Base-by-base conservation (phyloP, 495 filamentous ascomycete genomes). In the Extremus antarcticus region DNA sequence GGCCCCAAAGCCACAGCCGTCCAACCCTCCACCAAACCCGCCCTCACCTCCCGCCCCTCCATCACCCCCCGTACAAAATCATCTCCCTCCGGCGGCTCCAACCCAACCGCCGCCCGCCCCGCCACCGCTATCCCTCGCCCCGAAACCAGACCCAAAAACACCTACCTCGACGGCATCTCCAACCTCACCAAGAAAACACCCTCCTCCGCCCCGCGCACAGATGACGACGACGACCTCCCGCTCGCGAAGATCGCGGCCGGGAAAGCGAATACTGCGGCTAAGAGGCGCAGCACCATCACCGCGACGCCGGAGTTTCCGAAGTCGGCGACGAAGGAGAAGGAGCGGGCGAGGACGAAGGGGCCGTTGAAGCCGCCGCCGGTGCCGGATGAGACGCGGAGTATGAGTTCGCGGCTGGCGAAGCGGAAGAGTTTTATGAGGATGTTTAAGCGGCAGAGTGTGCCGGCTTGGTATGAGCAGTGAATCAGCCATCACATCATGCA, bases 351-450 rank as follows among this genome's bases (percentile, higher is more conserved):
- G 29, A 3, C 8, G 47, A 20, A 38, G 29, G 29, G 29, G 7
- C 11, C n/a, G 17, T 57, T 63, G 16, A 50, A 57, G 24, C 35
- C 68, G 25, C 70, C 70, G 24, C 38, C 57, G 9, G 50, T 40
- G 29, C 32, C 19, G n/a, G 56, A 49, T 15, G 59, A 63, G 20
- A 65, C 60, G 56, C 70, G 66, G 23, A 64, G 66, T 39, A 74
- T 71, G 59, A 63, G 59, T 20, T 63, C 72, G 41, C 73, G 65
- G 53, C 52, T 73, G 54, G 61, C 63, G 16, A 70, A 70, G 60
- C 65, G 74, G 62, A 78, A 70, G 67, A 81, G 78, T 54, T 77
- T 80, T 54, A 68, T 79, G 32, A 52, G 22, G 29, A 40, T 40
- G 29, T 40, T 52, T 15, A 19, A 10, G 19, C 9, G 38, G 50